A percentile compares a stretch with the other conserved stretches of the same genome.
Conservation (phyloP, 2,329 filamentous ascomycete species). For the Pseudogymnoascus sp. region DNA sequence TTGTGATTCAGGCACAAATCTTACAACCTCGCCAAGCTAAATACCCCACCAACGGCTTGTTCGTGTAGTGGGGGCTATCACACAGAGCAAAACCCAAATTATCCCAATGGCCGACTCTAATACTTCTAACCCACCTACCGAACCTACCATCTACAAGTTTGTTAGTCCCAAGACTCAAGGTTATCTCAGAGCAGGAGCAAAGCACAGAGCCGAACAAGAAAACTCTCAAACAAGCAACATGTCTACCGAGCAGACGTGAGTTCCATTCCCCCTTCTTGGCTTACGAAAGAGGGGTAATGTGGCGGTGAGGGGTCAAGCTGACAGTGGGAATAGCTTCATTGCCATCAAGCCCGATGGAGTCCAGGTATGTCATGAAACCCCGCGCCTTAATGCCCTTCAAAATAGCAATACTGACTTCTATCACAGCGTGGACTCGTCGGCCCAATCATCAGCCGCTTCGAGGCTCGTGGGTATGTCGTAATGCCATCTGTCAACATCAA, state of each 20-base stretch:
- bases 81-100: slow-evolving; percentile 8
- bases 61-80: neutral
- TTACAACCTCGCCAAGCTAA: neutral
- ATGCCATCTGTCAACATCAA: slow-evolving; percentile 3
- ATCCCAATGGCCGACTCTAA: slow-evolving; percentile 13
- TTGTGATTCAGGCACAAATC: neutral
- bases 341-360: slow-evolving; percentile 99
- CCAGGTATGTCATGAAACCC: slow-evolving; percentile 56
- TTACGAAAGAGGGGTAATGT: slow-evolving; percentile 7
- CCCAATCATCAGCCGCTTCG: slow-evolving; percentile 96
- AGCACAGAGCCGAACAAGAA: slow-evolving; percentile 26
- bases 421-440: slow-evolving; percentile 88
- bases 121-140: slow-evolving; percentile 13
- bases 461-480: slow-evolving; percentile 72
- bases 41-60: neutral
- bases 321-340: slow-evolving; percentile 69
- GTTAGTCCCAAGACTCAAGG: slow-evolving; percentile 39
- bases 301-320: slow-evolving; percentile 26
- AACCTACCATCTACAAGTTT: slow-evolving; percentile 37
- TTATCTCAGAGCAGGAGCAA: slow-evolving; percentile 30
- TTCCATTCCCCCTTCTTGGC: slow-evolving; percentile 2
- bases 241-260: slow-evolving; percentile 79
- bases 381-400: slow-evolving; percentile 5
- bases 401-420: slow-evolving; percentile 14
- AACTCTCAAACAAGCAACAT: slow-evolving; percentile 42